Percentiles rank a stretch among this genome's conserved stretches.
Evolutionary conservation across 495 filamentous ascomycete genomes (phyloP).

Genomic region (Neurospora tetrasperma): DNA sequence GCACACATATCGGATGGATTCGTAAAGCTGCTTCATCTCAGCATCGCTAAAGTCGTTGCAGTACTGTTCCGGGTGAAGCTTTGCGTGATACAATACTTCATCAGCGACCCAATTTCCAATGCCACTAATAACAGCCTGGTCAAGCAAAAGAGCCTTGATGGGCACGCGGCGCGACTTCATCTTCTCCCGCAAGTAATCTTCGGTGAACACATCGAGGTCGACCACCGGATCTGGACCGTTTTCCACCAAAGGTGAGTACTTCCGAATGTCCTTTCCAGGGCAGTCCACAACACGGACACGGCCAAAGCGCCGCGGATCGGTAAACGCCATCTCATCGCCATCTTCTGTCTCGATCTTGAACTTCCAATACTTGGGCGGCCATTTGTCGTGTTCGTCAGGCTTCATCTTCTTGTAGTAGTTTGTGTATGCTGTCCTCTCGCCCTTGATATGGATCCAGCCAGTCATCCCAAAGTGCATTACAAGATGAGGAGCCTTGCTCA

Average conservation of each 20-base stretch:
- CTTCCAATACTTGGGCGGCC: conserved; percentile 90
- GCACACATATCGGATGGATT: conserved; percentile 69
- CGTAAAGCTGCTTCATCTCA: conserved; percentile 62
- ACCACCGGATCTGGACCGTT: conserved; percentile 90
- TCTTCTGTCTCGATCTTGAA: conserved; percentile 61
- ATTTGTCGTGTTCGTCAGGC: conserved; percentile 45
- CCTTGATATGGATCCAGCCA: conserved; percentile 73
- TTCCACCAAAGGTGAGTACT: conserved; percentile 67
- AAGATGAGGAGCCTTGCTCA: conserved; percentile 60
- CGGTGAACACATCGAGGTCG: conserved; percentile 66
- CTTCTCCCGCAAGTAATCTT: conserved; percentile 59
- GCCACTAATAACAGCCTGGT: conserved; percentile 83
- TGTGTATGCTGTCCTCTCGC: conserved; percentile 61
- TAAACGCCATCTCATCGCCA: conserved; percentile 67
- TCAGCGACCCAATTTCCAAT: conserved; percentile 97
- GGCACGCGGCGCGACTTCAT: conserved; percentile 66
- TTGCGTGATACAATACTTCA: conserved; percentile 80
- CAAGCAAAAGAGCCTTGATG: conserved; percentile 75
- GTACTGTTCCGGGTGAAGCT: conserved; percentile 85
- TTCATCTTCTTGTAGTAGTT: conserved; percentile 57
- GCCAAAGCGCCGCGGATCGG: conserved; percentile 66
- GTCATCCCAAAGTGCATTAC: conserved; percentile 91
- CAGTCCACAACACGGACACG: conserved; percentile 78
- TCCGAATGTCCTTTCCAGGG: conserved; percentile 58
- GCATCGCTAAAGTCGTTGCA: conserved; percentile 66